phyloP scores from a whole-genome alignment of 2,329 filamentous ascomycete genomes.

The Trichophyton equinum region DNA sequence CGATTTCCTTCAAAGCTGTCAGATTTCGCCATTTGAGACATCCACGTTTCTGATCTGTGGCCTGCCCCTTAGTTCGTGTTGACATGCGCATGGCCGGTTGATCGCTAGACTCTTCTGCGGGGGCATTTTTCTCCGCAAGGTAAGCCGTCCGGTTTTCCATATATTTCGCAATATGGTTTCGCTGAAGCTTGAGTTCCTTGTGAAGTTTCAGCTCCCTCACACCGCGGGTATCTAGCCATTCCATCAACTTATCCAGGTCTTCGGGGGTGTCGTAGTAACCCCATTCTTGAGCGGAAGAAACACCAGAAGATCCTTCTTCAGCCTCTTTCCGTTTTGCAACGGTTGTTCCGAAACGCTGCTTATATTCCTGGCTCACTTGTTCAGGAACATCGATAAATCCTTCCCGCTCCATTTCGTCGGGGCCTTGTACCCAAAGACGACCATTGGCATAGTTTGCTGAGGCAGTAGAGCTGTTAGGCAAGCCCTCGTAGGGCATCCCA shows the following conservation, averaged over 20 bases:
- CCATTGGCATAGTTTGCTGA: conserved; percentile 84
- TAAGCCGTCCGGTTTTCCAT: conserved; percentile 74
- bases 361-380: conserved; percentile 63
- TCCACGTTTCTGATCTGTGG: conserved; percentile 40
- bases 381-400: conserved; percentile 70
- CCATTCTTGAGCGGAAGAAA: conserved; percentile 65
- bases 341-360: conserved; percentile 64
- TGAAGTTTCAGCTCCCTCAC: conserved; percentile 74
- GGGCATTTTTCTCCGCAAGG: conserved; percentile 42
- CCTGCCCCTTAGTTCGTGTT: conserved; percentile 50
- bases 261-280: conserved; percentile 77
- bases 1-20: conserved; percentile 45
- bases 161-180: conserved; percentile 60
- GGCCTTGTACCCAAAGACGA: conserved; percentile 91
- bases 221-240: conserved; percentile 80
- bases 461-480: conserved; percentile 79
- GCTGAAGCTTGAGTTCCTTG: conserved; percentile 70
- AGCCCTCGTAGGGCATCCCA: conserved; percentile 86
- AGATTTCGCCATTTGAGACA: conserved; percentile 53
- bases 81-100: conserved; percentile 44
- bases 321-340: conserved; percentile 70
- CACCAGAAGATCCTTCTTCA: conserved; percentile 62
- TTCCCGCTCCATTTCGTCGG: conserved; percentile 72
- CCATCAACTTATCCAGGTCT: conserved; percentile 63
- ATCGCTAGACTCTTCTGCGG: conserved; percentile 35